Percentiles rank a stretch among this genome's conserved stretches.
These are phyloP conservation scores for Lippia alba DNA, from an alignment of 305 asterid species.

Conservation along the genomic window DNA sequence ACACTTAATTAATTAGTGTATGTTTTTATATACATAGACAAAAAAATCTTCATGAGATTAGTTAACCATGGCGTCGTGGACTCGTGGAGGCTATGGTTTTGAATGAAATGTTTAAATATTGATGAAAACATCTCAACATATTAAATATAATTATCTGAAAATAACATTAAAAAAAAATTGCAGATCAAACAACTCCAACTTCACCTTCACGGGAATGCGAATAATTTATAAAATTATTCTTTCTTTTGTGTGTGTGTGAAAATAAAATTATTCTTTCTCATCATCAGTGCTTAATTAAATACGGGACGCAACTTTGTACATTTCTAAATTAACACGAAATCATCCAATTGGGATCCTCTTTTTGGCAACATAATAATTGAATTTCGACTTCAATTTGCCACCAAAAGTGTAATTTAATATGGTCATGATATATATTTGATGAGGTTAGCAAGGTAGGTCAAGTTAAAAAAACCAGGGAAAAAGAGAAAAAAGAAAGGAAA, in stretches of 20 bases:
- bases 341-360: not conserved
- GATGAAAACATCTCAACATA: no score
- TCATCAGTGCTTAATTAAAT: not conserved
- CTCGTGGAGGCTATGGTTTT: no score
- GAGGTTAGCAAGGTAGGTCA: conserved; percentile 35
- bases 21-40: no score
- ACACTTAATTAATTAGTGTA: no score
- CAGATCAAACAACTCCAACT: no score
- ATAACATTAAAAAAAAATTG: no score
- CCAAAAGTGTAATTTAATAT: not conserved
- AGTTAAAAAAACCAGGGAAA: not conserved
- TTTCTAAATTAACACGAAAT: not conserved
- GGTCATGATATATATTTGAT: conserved; percentile 5
- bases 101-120: no score
- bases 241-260: no score
- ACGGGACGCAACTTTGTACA: not conserved
- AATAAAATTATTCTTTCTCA: not conserved
- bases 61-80: no score
- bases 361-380: not conserved
- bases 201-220: no score
- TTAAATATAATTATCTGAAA: no score
- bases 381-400: not conserved
- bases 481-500: not conserved
- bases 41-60: no score
- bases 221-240: not conserved